Evolutionary conservation across 2,329 filamentous ascomycete species (phyloP).

Genomic region (Diatrype stigma): DNA sequence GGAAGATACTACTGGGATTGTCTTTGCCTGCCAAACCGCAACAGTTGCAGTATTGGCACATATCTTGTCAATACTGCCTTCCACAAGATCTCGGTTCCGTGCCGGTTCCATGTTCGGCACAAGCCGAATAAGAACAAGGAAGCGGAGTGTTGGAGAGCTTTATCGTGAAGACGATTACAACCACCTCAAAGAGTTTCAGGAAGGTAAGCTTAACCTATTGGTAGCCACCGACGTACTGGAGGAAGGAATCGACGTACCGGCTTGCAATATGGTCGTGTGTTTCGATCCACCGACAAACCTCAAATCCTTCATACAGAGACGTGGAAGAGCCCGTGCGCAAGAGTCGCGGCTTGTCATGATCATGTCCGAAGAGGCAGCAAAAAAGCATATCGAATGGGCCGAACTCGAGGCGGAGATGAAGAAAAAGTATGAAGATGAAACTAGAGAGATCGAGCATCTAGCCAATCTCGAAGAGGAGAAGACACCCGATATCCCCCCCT

Average conservation of each 20-base stretch:
- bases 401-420: slow-evolving; percentile 71
- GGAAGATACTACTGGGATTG: slow-evolving; percentile 49
- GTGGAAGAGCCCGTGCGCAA: slow-evolving; percentile 48
- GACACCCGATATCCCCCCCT: slow-evolving; percentile 26
- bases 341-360: slow-evolving; percentile 49
- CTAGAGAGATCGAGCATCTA: slow-evolving; percentile 44
- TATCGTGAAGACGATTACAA: slow-evolving; percentile 22
- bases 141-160: slow-evolving; percentile 37
- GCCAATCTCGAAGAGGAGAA: slow-evolving; percentile 43
- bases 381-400: slow-evolving; percentile 51
- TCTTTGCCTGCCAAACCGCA: slow-evolving; percentile 63
- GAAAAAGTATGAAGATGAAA: slow-evolving; percentile 60
- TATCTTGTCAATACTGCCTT: slow-evolving; percentile 51
- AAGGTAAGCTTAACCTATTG: slow-evolving; percentile 52
- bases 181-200: slow-evolving; percentile 48
- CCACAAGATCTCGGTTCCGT: slow-evolving; percentile 40
- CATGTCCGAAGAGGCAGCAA: slow-evolving; percentile 24
- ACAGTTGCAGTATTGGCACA: slow-evolving; percentile 57
- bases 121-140: slow-evolving; percentile 33
- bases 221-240: slow-evolving; percentile 62
- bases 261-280: slow-evolving; percentile 58
- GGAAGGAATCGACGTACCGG: slow-evolving; percentile 64
- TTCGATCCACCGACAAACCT: slow-evolving; percentile 46
- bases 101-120: slow-evolving; percentile 54
- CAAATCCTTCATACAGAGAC: slow-evolving; percentile 57